phyloP scores from a whole-genome alignment of 345 rosid species.

The Salix koriyanagi region DNA sequence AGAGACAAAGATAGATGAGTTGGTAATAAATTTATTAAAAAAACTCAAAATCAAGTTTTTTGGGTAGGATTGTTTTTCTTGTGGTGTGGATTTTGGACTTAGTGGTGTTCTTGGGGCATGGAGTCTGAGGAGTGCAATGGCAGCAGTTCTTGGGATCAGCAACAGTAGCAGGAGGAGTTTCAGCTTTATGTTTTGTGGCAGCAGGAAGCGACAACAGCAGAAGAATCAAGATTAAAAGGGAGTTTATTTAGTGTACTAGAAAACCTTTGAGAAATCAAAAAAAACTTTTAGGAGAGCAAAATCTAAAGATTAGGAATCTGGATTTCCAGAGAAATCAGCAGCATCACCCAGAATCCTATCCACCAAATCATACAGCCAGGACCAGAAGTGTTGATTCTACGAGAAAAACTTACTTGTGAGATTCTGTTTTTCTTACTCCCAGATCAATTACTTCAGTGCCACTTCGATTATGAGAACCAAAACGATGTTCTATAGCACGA shows the following conservation, averaged over 20 bases:
- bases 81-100: slow-evolving; percentile 13
- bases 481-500: no score
- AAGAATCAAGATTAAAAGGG: background rate
- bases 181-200: slow-evolving; percentile 36
- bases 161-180: slow-evolving; percentile 27
- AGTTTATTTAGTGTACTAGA: background rate
- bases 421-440: no score
- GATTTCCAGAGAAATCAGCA: slow-evolving; percentile 33
- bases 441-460: no score
- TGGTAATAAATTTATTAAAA: background rate
- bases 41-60: slow-evolving; percentile 8
- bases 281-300: background rate
- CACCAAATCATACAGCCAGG: slow-evolving; percentile 5
- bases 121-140: slow-evolving; percentile 44
- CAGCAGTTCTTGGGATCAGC: slow-evolving; percentile 48
- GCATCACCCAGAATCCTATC: slow-evolving; percentile 10
- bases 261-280: background rate
- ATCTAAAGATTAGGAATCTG: slow-evolving; percentile 28
- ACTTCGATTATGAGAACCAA: no score
- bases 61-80: slow-evolving; percentile 6
- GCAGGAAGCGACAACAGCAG: slow-evolving; percentile 27
- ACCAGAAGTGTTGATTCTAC: background rate
- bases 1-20: slow-evolving; percentile 15
- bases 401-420: no score
- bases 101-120: slow-evolving; percentile 36